Percentiles rank a stretch among this genome's conserved stretches.
These are phyloP conservation scores for Diutina sp. DNA, from an alignment of 1,139 yeast genomes.

Conservation along the genomic window DNA sequence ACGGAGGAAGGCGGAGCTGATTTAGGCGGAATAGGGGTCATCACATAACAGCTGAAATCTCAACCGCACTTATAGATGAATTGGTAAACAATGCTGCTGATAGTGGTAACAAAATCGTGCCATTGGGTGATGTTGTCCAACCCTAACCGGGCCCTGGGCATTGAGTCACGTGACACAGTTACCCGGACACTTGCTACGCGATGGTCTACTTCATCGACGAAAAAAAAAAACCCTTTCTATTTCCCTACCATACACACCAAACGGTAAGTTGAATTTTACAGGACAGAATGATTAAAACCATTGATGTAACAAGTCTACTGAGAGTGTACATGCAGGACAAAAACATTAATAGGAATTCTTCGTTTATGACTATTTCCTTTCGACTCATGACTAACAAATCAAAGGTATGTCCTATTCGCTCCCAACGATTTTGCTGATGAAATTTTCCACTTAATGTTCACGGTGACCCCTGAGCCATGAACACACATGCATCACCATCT, in stretches of 20 bases:
- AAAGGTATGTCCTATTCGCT: neutral
- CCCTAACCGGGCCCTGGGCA: neutral
- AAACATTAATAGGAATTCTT: constrained; percentile 5
- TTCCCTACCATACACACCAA: neutral
- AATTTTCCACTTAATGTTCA: constrained; percentile 30
- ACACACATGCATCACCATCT: constrained; percentile 90
- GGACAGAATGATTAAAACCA: constrained; percentile 4
- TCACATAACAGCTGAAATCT: too few species aligned
- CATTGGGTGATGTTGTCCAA: neutral
- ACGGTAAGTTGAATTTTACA: neutral
- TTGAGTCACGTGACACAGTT: neutral
- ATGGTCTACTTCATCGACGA: neutral
- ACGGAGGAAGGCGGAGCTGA: neutral
- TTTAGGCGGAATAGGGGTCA: neutral
- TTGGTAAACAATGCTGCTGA: too few species aligned
- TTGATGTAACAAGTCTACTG: constrained; percentile 4
- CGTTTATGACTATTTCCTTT: constrained; percentile 4
- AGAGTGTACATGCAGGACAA: constrained; percentile 5
- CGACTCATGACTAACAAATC: neutral
- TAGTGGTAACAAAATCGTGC: too few species aligned
- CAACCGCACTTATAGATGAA: too few species aligned
- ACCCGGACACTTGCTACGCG: neutral
- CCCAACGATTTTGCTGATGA: constrained; percentile 18
- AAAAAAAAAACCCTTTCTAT: neutral
- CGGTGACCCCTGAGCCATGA: constrained; percentile 61